A percentile compares a stretch with the other conserved stretches of the same genome.
Conservation (phyloP, 805 yeast species). For the Brettanomyces nanus region DNA sequence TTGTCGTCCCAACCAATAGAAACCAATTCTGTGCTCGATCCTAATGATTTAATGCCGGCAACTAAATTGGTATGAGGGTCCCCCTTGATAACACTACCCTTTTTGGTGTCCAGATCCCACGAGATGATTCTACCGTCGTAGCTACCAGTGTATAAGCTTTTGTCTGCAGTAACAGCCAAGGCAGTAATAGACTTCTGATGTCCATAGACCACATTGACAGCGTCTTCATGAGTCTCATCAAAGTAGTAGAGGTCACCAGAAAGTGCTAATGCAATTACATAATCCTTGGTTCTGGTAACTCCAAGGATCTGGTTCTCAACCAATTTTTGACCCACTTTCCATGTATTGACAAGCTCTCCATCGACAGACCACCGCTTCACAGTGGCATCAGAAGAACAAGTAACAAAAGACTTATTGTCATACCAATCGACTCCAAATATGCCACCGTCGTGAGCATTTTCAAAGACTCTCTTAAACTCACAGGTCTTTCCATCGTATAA, state of each 20-base stretch:
- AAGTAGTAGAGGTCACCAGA: conserved; percentile 67
- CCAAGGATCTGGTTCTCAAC: conserved; percentile 74
- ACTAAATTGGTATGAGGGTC: conserved; percentile 58
- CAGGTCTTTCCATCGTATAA: conserved; percentile 87
- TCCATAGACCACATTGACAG: conserved; percentile 46
- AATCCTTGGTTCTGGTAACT: conserved; percentile 53
- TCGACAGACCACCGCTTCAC: conserved; percentile 58
- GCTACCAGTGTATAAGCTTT: conserved; percentile 49
- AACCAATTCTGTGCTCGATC: conserved; percentile 20
- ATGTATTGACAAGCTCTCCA: conserved; percentile 38
- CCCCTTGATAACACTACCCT: conserved; percentile 30
- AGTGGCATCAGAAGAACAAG: conserved; percentile 77
- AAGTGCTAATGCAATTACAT: conserved; percentile 56
- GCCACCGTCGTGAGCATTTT: conserved; percentile 60
- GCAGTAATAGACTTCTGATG: conserved; percentile 82
- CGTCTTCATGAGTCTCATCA: conserved; percentile 29
- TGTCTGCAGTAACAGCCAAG: conserved; percentile 25
- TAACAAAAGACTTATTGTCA: conserved; percentile 54
- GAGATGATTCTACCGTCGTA: conserved; percentile 67
- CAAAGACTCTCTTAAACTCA: conserved; percentile 50
- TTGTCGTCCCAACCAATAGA: conserved; percentile 84
- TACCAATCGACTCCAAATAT: conserved; percentile 73
- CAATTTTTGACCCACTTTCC: conserved; percentile 36
- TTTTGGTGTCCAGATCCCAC: conserved; percentile 42
- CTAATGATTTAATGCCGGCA: conserved; percentile 35